Evolutionary conservation across 2,329 filamentous ascomycete genomes (phyloP).

Genomic region (Fusarium nelsonii): DNA sequence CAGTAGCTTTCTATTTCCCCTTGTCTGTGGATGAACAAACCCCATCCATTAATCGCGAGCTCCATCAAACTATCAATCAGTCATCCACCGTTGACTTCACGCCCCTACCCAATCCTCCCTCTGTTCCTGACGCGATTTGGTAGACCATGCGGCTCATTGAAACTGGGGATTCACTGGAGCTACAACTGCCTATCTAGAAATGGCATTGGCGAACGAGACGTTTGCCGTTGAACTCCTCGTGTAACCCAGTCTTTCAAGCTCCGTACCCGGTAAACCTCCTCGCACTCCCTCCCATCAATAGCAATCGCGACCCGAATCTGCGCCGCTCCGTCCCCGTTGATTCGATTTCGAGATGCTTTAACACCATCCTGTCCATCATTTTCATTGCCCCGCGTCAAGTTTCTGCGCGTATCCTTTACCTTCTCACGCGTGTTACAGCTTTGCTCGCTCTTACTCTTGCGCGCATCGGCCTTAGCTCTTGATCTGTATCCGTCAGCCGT

Average conservation of each 20-base stretch:
- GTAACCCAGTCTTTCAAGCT: conserved; percentile 44
- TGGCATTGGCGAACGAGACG: conserved; percentile 49
- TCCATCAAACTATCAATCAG: conserved; percentile 19
- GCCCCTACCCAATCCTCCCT: conserved; percentile 27
- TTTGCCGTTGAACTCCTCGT: conserved; percentile 39
- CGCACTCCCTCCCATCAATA: conserved; percentile 34
- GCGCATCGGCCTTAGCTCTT: conserved; percentile 36
- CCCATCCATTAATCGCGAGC: conserved; percentile 14
- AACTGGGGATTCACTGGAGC: conserved; percentile 8
- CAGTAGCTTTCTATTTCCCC: conserved; percentile 26
- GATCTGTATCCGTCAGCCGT: conserved; percentile 34
- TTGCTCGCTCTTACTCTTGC: conserved; percentile 23
- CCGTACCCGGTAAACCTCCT: conserved; percentile 38
- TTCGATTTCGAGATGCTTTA: conserved; percentile 35
- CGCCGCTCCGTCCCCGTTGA: conserved; percentile 45
- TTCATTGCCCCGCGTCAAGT: conserved; percentile 28
- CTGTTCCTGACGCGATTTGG: conserved; percentile 48
- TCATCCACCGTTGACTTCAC: conserved; percentile 17
- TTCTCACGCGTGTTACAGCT: conserved; percentile 35
- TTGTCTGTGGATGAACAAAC: conserved; percentile 21
- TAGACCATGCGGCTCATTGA: conserved; percentile 35
- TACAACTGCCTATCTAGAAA: neutral
- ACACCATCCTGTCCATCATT: conserved; percentile 11
- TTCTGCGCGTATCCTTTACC: conserved; percentile 37
- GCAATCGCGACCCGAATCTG: conserved; percentile 38